Evolutionary conservation across 345 rosid species (phyloP), one percentile per base, ranked within the genome.

Genomic region (Odontarrhena argentea): DNA sequence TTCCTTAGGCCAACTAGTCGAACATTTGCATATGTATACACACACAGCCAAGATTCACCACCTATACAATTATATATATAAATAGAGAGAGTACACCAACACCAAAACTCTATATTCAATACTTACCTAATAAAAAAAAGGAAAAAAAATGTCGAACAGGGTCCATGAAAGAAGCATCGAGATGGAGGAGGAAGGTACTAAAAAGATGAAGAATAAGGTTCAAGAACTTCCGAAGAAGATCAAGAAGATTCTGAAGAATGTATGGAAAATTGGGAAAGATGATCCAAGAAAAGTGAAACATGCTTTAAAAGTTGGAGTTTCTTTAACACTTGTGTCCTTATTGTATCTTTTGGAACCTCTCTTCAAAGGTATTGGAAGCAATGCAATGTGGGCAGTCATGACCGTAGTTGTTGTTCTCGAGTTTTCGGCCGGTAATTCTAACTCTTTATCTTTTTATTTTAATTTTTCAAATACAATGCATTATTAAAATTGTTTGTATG

Each of bases 351-450:
- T 82, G 46, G 83, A 85, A 74, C 95, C 92, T n/a, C 63, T 89
- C 74, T 87, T 71, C 58, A 72, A 89, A 73, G 81, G 81, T 40
- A 65, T 87, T 9, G 96, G 95, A 6, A 65, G 55, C 8, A 82
- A 48, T 73, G 87, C 96, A 34, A 86, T 87, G 5, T 86, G 96
- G 96, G 89, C 96, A 11, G 91, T 86, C 67, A 77, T 87, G 91
- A 87, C 97, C 11, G 96, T 91, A 30, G 92, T 91, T 15, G 92
- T 91, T 51, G 97, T 87, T 45, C 83, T 87, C 2, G 97, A 87
- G 78, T 91, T 85, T 64, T 84, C 89, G 37, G 89, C 83, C 5
- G 97, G 96, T 85, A 45, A 62, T 3, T 52, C 26, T 12, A 57
- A 60, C 64, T 13, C n/a, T 35, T 28, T 35, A 35, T 41, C 48